Base-by-base conservation (phyloP, 129 eudicot species). In the Helichrysum umbraculigerum region DNA sequence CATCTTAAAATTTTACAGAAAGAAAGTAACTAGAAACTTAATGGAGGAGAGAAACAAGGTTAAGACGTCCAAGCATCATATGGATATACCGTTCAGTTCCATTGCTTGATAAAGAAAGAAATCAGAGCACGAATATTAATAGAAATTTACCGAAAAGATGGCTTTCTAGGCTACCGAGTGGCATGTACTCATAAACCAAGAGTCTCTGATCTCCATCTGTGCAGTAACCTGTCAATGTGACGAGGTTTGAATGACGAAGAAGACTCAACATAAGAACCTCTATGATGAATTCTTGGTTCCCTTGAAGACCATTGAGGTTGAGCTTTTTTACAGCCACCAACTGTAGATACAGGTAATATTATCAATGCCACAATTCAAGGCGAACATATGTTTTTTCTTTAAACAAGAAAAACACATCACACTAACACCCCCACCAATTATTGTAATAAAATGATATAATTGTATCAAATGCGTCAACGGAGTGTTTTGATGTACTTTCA, bases 141-240 rank as follows among this genome's bases (percentile, higher is more conserved):
- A 29, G 28, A 19, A 19, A 20, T 57, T 35, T 93, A 93, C 98
- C 97, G 79, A 88, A 93, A 19, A 93, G 96, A 79, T 87, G 98
- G 82, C 82, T 75, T 81, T 91, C 96, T 70, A 93, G 81, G 91
- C 97, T 93, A 6, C 98, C 98, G 68, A 44, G 77, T 7, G 92
- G 87, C 97, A 93, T 93, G 85, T 85, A 93, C 83, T 93, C 97
- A 25, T 93, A 93, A 33, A 93, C 96, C 76, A 93, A 69, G 39
- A 93, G 92, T 58, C 98, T 82, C 68, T 90, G 97, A 66, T 90
- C 96, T 50, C 97, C 97, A 69, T 93, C 98, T n/a, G 97, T 86
- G 83, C 98, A 93, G 76, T 90, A 93, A 37, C 98, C 98, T 1
- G 77, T 88, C 89, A 93, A 84, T 10, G 86, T 93, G 77, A 93